Evolutionary conservation across 1,284 basidiomycete species (phyloP).

Genomic region (Tilletia horrida): DNA sequence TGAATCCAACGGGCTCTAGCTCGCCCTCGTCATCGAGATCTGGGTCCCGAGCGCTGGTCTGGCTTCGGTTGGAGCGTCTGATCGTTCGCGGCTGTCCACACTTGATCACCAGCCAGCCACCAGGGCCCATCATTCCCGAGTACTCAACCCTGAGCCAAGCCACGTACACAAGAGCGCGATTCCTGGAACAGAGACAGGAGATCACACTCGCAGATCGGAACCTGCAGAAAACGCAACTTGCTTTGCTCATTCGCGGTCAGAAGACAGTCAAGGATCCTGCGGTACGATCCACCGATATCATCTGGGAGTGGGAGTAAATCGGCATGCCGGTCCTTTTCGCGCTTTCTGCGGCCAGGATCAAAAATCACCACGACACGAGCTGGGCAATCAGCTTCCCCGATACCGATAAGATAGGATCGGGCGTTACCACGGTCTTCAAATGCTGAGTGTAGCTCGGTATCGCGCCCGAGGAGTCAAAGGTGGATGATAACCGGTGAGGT

Average conservation of each 20-base stretch:
- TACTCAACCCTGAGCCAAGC: background rate
- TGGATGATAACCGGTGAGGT: background rate
- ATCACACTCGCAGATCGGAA: background rate
- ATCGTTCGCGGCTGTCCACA: conserved; percentile 2
- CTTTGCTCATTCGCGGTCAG: background rate
- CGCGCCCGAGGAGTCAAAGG: too few relatives aligned
- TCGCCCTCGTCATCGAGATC: too few relatives aligned
- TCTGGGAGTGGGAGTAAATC: conserved; percentile 1
- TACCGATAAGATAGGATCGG: too few relatives aligned
- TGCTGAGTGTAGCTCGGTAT: too few relatives aligned
- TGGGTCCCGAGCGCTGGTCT: background rate
- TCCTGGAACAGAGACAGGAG: conserved; percentile 1
- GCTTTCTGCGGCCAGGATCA: too few relatives aligned
- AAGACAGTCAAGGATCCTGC: background rate
- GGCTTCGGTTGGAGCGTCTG: conserved; percentile 9
- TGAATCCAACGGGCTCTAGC: too few relatives aligned
- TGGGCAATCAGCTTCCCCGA: too few relatives aligned
- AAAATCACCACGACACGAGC: too few relatives aligned
- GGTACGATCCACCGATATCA: conserved; percentile 7
- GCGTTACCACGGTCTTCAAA: too few relatives aligned
- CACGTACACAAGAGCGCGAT: background rate
- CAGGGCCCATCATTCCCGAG: conserved; percentile 4
- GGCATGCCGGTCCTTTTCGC: too few relatives aligned
- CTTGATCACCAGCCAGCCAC: background rate
- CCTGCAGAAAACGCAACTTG: background rate